Base-by-base conservation (phyloP, 345 rosid genomes). In the Aquilaria yunnanensis region DNA sequence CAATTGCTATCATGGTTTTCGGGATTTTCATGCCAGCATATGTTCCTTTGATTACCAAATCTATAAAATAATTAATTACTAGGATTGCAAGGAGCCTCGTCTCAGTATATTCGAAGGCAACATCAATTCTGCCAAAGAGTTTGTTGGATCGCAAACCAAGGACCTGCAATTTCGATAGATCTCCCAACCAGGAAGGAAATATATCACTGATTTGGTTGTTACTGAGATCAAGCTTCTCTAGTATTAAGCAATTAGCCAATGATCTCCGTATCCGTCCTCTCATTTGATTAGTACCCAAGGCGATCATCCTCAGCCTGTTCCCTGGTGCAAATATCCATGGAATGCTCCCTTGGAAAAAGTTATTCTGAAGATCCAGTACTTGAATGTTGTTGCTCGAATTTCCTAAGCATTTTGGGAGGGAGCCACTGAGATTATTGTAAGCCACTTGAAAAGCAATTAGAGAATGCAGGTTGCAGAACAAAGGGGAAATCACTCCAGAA, bases 201-300 rank as follows among this genome's bases (percentile, higher is more conserved):
- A 32, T 57, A 47, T 53, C 78, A 5, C 64, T 52, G 5, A 78
- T 60, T n/a, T 41, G 43, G 12, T 77, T 82, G 61, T 76, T 65
- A 3, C 70, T 63, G 3, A 83, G 31, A 45, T 80, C 71, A 0
- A 80, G 9, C 14, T 78, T 51, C 57, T 73, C 65, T 11, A 83
- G 13, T 5, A 6, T 2, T 32, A 9, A 34, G 14, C 81, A 73
- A 5, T 67, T 56, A 3, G 9, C n/a, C 37, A 82, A 16, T 4
- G 73, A 62, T n/a, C 5, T 31, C 6, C 80, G 70, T 1, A 62
- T 13, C 2, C 13, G 16, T 5, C 77, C 84, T 7, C 49, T 51
- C 0, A 79, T 11, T 3, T 12, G 43, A 7, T 81, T 81, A 1
- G 23, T 61, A 31, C 64, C 23, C 23, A 16, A 16, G 23, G 0